Evolutionary conservation across 1,139 yeast genomes (phyloP), one percentile per base, ranked within the genome.

Genomic region (Kurtzmaniella quercitrusa): DNA sequence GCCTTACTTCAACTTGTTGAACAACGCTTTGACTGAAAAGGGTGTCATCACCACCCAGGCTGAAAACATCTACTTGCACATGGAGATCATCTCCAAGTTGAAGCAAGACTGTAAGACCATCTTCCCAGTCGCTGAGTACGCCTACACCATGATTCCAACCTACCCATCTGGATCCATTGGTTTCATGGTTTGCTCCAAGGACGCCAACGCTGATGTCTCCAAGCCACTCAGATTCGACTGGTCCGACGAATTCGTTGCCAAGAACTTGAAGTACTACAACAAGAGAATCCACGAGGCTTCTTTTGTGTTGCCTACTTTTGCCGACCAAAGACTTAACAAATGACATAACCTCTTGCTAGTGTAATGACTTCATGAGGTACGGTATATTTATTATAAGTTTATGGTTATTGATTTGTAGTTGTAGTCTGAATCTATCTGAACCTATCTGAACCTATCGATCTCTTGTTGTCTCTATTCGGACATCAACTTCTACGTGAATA

Each of bases 91-190:
- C 58, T 77, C 82, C 59, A 77, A 83, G 57, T 78, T 90, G 68
- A 82, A 85, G 71, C 67, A 77, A 52, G 88, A 83, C 51, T 88
- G 95, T 67, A 68, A 73, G 54, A 77, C 79, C 49, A 88, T 89
- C 39, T 90, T 90, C 82, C 95, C 96, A 44, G 82, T 79, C 41
- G 96, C 85, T 27, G 91, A 84, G 62, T 90, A 88, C 63, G 89
- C 93, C 41, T 86, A 84, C 73, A 84, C 95, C 47, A 79, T 89
- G 64, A 87, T 89, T 53, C 97, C 97, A 59, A 87, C 96, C 46
- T 90, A 90, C 61, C 95, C 97, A 51, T 82, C 95, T 24, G 97
- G 97, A 48, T 93, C 90, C 58, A 83, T 90, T 60, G 97, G 96
- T 18, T 85, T 90, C 70, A 88, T 90, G 95, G 90, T 90, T 43